Evolutionary conservation across 139 green algal species (phyloP), one percentile per base, ranked within the genome.

Genomic region (Haematococcus lacustris): DNA sequence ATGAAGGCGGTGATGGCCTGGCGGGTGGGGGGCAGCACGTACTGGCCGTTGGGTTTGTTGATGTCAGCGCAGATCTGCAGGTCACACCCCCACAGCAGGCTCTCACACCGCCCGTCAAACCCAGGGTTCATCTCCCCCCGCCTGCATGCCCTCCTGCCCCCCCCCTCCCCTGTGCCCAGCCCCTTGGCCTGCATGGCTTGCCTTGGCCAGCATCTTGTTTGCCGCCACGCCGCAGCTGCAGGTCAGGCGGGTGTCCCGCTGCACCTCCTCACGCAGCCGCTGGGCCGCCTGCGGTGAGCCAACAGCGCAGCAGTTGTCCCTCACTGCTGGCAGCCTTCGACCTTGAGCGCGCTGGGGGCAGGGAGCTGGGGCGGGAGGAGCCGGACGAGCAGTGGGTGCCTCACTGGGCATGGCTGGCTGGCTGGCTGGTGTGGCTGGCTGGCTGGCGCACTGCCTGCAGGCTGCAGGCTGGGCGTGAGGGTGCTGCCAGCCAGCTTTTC

Each of bases 41-140:
- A 90, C 70, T 94, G 86, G 13, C 92, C 92, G 51, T 97, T 81
- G 0, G 92, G 92, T 78, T 97, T 97, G 83, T 94, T 91, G 39
- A 88, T 85, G 76, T 97, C 92, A 3, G 80, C 82, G 63, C 72
- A 81, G 35, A 85, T 71, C 76, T 81, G 69, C 5, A 38, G 63
- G 13, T 5, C n/a, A n/a, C n/a, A n/a, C n/a, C n/a, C n/a, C n/a
- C n/a, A n/a, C n/a, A n/a, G n/a, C n/a, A n/a, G n/a, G n/a, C n/a
- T n/a, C n/a, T n/a, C n/a, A n/a, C n/a, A n/a, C n/a, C n/a, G n/a
- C n/a, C n/a, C n/a, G n/a, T n/a, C n/a, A n/a, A n/a, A n/a, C n/a
- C n/a, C n/a, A n/a, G n/a, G n/a, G n/a, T n/a, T n/a, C n/a, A n/a
- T n/a, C n/a, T n/a, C n/a, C n/a, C n/a, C n/a, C n/a, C n/a, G n/a